Conservation (phyloP, 345 rosid genomes). For the Cardamine chenopodiifolia region DNA sequence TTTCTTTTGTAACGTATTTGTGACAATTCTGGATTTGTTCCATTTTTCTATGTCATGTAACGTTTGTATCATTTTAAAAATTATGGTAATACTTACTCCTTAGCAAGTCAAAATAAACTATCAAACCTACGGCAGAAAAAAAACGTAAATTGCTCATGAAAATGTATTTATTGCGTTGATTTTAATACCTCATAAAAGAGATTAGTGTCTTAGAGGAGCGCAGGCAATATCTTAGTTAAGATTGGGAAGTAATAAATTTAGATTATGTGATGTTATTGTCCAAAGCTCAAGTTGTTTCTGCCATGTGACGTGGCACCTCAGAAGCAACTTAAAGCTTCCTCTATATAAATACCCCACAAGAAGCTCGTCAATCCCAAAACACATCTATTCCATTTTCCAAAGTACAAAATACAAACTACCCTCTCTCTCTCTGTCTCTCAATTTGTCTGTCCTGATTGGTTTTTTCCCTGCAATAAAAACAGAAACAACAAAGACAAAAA, state of each 20-base stretch:
- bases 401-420: slow-evolving; percentile 8
- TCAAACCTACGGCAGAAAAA: not conserved
- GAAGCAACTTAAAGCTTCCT: slow-evolving; percentile 10
- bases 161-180: not conserved
- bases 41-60: not conserved
- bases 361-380: slow-evolving; percentile 17
- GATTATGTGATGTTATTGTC: slow-evolving; percentile 24
- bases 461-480: not conserved
- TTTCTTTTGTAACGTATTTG: not conserved
- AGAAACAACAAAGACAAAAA: not conserved
- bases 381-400: slow-evolving; percentile 20
- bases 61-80: not conserved
- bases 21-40: not conserved
- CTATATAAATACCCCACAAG: slow-evolving; percentile 53
- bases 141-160: not conserved
- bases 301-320: slow-evolving; percentile 47
- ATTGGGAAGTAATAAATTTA: slow-evolving; percentile 6
- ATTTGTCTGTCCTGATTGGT: not conserved
- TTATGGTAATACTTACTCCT: not conserved
- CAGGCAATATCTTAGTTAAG: slow-evolving; percentile 32
- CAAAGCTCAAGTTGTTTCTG: slow-evolving; percentile 23
- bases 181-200: not conserved
- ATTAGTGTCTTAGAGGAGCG: slow-evolving; percentile 29
- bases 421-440: slow-evolving; percentile 2
- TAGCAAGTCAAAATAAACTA: not conserved